Evolutionary conservation across 768 basidiomycete species (phyloP).

Genomic region (Amanita polypyramis): DNA sequence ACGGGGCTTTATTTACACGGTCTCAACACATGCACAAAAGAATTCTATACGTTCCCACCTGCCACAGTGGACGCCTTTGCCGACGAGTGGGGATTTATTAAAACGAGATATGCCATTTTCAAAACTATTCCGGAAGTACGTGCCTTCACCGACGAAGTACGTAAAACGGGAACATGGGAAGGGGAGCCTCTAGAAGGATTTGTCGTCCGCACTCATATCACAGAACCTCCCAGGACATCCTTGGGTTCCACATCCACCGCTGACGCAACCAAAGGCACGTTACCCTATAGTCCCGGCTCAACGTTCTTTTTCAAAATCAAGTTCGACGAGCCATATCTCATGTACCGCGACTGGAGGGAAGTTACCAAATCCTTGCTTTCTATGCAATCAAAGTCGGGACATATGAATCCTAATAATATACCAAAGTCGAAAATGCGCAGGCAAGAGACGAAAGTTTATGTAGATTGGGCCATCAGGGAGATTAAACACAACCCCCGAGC

Average conservation of each 20-base stretch:
- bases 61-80: constrained; percentile 70
- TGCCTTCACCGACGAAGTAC: constrained; percentile 60
- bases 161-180: constrained; percentile 64
- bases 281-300: constrained; percentile 68
- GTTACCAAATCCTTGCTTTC: constrained; percentile 71
- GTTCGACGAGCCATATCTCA: constrained; percentile 97
- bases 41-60: constrained; percentile 65
- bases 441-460: constrained; percentile 70
- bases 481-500: constrained; percentile 47
- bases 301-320: constrained; percentile 99
- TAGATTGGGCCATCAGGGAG: constrained; percentile 73
- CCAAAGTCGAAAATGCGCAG: constrained; percentile 63
- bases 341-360: constrained; percentile 97
- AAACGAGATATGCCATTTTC: constrained; percentile 51
- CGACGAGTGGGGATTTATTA: constrained; percentile 84
- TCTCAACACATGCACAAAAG: constrained; percentile 58
- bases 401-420: constrained; percentile 23
- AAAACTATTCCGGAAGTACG: constrained; percentile 57
- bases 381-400: constrained; percentile 19
- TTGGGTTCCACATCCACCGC: constrained; percentile 7
- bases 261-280: constrained; percentile 20
- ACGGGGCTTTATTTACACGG: constrained; percentile 93
- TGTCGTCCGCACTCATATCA: constrained; percentile 74
- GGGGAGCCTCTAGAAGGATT: constrained; percentile 89
- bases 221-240: constrained; percentile 32